phyloP scores from a whole-genome alignment of 352 stramenopile genomes.

The Globisporangium nodosum region DNA sequence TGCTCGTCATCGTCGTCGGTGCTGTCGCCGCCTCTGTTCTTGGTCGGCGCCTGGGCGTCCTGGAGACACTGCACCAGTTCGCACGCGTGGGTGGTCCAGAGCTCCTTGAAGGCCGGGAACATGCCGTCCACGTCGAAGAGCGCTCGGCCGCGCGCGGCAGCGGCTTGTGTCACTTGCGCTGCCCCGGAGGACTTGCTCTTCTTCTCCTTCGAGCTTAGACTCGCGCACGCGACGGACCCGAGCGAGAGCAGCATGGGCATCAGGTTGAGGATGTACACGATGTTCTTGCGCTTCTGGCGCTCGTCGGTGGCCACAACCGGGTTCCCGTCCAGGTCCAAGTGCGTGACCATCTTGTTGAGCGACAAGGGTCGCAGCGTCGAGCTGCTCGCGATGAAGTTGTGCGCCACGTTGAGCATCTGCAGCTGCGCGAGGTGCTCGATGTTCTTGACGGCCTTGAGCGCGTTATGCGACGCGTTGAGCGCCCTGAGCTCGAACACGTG shows the following conservation, averaged over 20 bases:
- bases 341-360: constrained; percentile 61
- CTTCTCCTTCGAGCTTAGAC: constrained; percentile 50
- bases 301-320: constrained; percentile 61
- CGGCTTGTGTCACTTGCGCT: background rate
- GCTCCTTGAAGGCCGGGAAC: constrained; percentile 21
- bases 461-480: constrained; percentile 52
- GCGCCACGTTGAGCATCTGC: constrained; percentile 45
- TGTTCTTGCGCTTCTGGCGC: constrained; percentile 56
- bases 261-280: constrained; percentile 76
- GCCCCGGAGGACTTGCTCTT: constrained; percentile 19
- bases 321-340: constrained; percentile 76
- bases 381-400: constrained; percentile 43
- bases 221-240: constrained; percentile 43
- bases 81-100: constrained; percentile 59
- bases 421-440: constrained; percentile 61
- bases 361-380: constrained; percentile 61
- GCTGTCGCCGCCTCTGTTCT: constrained; percentile 12
- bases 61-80: constrained; percentile 48
- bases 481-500: constrained; percentile 57
- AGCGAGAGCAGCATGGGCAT: constrained; percentile 56
- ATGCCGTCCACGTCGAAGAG: constrained; percentile 38
- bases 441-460: constrained; percentile 61
- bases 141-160: constrained; percentile 18
- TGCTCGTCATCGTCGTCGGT: constrained; percentile 16
- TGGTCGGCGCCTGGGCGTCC: constrained; percentile 18